phyloP scores from a whole-genome alignment of 2,329 filamentous ascomycete genomes.

The Talaromyces funiculosus region DNA sequence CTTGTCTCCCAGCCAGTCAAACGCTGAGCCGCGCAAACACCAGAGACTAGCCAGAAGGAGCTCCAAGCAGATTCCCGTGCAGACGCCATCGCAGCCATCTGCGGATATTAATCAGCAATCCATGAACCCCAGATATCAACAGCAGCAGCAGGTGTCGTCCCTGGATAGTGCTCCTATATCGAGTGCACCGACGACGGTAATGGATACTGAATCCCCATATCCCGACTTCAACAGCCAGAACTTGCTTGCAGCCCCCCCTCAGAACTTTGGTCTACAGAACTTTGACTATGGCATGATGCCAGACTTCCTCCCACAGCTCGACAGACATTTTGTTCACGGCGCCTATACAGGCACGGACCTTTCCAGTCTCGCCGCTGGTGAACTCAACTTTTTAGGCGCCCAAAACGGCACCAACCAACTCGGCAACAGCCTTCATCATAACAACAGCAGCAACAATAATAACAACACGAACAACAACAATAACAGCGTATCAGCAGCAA shows the following conservation, averaged over 20 bases:
- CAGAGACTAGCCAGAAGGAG: slow-evolving; percentile 20
- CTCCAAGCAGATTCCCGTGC: slow-evolving; percentile 8
- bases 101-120: slow-evolving; percentile 20
- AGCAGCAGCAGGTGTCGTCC: slow-evolving; percentile 23
- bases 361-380: slow-evolving; percentile 28
- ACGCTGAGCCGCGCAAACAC: slow-evolving; percentile 6
- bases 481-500: slow-evolving; percentile 22
- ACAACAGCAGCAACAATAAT: not conserved
- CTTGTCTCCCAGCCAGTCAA: slow-evolving; percentile 51
- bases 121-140: slow-evolving; percentile 15
- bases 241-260: slow-evolving; percentile 16
- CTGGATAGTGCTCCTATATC: slow-evolving; percentile 21
- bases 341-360: slow-evolving; percentile 58
- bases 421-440: not conserved
- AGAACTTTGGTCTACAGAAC: slow-evolving; percentile 27
- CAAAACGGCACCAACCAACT: not conserved
- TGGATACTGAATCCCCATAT: slow-evolving; percentile 13
- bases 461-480: not conserved
- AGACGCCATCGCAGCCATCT: slow-evolving; percentile 15
- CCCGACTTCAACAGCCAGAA: slow-evolving; percentile 20
- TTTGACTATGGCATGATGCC: slow-evolving; percentile 36
- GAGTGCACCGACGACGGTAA: slow-evolving; percentile 18
- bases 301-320: slow-evolving; percentile 59
- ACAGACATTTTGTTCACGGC: slow-evolving; percentile 69
- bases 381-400: slow-evolving; percentile 9